Conservation (phyloP, 306 rosid species). For the Canavalia ensiformis region DNA sequence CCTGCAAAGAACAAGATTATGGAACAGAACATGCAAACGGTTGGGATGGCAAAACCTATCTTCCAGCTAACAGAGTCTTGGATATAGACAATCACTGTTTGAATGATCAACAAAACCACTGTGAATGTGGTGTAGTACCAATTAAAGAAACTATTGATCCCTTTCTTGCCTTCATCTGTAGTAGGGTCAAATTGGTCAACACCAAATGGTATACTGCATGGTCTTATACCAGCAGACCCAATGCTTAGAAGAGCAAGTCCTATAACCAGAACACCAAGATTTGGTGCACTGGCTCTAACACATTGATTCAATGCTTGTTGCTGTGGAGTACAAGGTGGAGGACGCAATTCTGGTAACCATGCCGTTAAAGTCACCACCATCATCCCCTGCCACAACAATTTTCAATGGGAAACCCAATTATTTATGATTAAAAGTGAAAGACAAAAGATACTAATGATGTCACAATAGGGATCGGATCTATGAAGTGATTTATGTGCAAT, state of each 20-base stretch:
- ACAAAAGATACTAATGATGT: conserved; percentile 9
- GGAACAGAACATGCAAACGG: conserved; percentile 62
- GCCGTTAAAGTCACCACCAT: conserved; percentile 69
- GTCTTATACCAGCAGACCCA: conserved; percentile 79
- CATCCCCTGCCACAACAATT: conserved; percentile 69
- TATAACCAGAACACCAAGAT: conserved; percentile 57
- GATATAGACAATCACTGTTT: conserved; percentile 67
- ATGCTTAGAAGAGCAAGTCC: conserved; percentile 64
- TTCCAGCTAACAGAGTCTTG: conserved; percentile 87
- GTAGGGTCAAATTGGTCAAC: conserved; percentile 81
- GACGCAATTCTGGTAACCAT: conserved; percentile 71
- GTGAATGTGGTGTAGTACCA: conserved; percentile 69
- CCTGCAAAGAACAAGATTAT: conserved; percentile 72
- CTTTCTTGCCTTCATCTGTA: conserved; percentile 69
- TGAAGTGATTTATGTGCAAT: not conserved
- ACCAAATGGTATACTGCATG: conserved; percentile 91
- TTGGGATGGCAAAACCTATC: conserved; percentile 81
- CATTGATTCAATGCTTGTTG: conserved; percentile 55
- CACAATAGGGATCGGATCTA: not conserved
- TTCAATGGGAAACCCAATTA: conserved; percentile 11
- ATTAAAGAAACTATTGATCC: conserved; percentile 73
- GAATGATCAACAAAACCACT: conserved; percentile 55
- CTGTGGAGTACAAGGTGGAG: conserved; percentile 59
- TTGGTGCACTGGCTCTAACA: conserved; percentile 44
- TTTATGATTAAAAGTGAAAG: not conserved